phyloP scores from a whole-genome alignment of 352 stramenopile species.

The Globisporangium barbulae region DNA sequence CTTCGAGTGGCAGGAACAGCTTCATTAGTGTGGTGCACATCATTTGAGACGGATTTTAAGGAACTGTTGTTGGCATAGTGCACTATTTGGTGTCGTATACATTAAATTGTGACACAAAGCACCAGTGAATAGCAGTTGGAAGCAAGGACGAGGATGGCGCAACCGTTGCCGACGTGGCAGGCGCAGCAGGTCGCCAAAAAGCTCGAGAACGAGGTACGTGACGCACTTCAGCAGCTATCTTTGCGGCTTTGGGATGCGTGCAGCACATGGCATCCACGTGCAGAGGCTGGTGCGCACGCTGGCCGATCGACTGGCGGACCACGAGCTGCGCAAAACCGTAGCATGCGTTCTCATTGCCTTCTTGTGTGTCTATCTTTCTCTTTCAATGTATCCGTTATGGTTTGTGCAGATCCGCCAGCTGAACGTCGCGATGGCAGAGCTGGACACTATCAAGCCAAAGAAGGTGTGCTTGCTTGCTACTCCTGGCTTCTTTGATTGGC shows the following conservation, averaged over 20 bases:
- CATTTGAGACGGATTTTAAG: not conserved
- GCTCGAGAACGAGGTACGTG: conserved; percentile 18
- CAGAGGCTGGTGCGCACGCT: not conserved
- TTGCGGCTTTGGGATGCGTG: not conserved
- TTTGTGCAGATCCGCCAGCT: conserved; percentile 65
- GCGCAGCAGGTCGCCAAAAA: conserved; percentile 32
- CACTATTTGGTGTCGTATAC: too few species aligned
- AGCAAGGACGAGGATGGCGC: conserved; percentile 2
- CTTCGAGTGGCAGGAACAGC: not conserved
- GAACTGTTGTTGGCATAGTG: too few species aligned
- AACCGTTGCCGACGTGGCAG: conserved; percentile 32
- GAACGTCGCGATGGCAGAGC: conserved; percentile 66
- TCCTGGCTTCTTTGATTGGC: not conserved
- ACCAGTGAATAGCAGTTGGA: too few species aligned
- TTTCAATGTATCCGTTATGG: not conserved
- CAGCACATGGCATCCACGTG: not conserved
- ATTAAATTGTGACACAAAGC: too few species aligned
- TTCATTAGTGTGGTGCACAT: not conserved
- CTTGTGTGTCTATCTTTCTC: not conserved
- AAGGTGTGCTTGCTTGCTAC: conserved; percentile 34
- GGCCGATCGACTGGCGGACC: not conserved
- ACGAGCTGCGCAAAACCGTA: not conserved
- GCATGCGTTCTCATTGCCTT: not conserved
- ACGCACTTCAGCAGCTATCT: not conserved
- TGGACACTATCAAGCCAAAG: conserved; percentile 66